Percentiles rank a stretch among this genome's conserved stretches.
phyloP scores from a whole-genome alignment of 2,329 filamentous ascomycete species.

The Furcasterigmium sp. region DNA sequence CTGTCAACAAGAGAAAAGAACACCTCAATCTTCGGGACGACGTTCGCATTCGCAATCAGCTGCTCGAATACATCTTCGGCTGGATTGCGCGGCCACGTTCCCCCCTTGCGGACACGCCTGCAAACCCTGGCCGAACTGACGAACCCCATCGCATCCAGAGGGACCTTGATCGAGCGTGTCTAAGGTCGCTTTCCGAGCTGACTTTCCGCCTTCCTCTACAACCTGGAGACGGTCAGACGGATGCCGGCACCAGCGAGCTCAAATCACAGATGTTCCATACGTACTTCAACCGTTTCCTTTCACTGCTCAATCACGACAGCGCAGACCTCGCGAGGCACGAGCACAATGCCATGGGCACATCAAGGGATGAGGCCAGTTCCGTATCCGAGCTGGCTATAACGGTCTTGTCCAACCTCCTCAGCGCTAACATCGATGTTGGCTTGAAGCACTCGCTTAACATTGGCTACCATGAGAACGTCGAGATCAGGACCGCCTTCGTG shows the following conservation, averaged over 20 bases:
- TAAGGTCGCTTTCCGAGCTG: conserved; percentile 60
- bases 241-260: conserved; percentile 61
- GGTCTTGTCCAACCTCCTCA: conserved; percentile 63
- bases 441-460: conserved; percentile 66
- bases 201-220: conserved; percentile 63
- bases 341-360: conserved; percentile 14
- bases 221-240: conserved; percentile 58
- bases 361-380: conserved; percentile 48
- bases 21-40: conserved; percentile 64
- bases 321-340: conserved; percentile 39
- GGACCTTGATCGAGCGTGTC: conserved; percentile 61
- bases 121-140: conserved; percentile 42
- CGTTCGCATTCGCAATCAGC: conserved; percentile 62
- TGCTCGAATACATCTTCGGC: conserved; percentile 62
- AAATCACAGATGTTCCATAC: conserved; percentile 68
- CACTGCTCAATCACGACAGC: conserved; percentile 55
- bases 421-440: conserved; percentile 67
- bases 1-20: conserved; percentile 61
- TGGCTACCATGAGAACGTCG: conserved; percentile 65
- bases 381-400: conserved; percentile 60
- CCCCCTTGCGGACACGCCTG: conserved; percentile 35
- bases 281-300: conserved; percentile 66
- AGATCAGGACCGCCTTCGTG: conserved; percentile 65
- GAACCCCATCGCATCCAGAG: conserved; percentile 54
- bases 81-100: conserved; percentile 62